Conservation (phyloP, 2,329 filamentous ascomycete genomes). For the Pseudocercospora macadamiae region DNA sequence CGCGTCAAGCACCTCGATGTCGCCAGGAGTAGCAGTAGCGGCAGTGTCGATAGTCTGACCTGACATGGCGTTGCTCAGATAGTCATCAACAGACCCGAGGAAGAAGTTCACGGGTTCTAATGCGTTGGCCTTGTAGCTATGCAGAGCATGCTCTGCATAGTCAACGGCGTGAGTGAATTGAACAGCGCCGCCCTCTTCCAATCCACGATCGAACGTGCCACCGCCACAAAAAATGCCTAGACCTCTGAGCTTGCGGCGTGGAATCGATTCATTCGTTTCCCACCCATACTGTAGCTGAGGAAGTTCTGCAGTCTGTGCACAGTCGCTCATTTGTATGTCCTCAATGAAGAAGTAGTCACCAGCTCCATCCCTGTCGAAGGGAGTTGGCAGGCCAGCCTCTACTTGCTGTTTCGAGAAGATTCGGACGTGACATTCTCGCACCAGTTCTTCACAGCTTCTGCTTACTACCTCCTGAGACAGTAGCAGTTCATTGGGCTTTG, state of each 20-base stretch:
- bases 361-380: conserved; percentile 67
- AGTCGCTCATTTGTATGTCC: background rate
- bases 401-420: conserved; percentile 43
- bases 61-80: conserved; percentile 59
- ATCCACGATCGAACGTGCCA: conserved; percentile 74
- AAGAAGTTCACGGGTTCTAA: conserved; percentile 57
- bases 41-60: conserved; percentile 51
- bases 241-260: conserved; percentile 42
- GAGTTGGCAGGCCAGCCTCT: conserved; percentile 55
- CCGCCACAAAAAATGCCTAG: conserved; percentile 78
- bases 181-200: conserved; percentile 71
- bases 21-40: conserved; percentile 60
- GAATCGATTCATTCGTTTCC: background rate
- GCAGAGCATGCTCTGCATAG: conserved; percentile 63
- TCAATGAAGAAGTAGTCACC: conserved; percentile 64
- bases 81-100: conserved; percentile 72
- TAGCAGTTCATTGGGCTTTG: conserved; percentile 61
- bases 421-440: conserved; percentile 64
- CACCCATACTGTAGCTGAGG: conserved; percentile 45
- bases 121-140: conserved; percentile 73
- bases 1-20: conserved; percentile 70
- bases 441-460: conserved; percentile 44
- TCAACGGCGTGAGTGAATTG: conserved; percentile 71
- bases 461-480: conserved; percentile 54
- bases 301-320: background rate